Evolutionary conservation across 108 stramenopile genomes (phyloP).

Genomic region (Skeletonema marinoi): DNA sequence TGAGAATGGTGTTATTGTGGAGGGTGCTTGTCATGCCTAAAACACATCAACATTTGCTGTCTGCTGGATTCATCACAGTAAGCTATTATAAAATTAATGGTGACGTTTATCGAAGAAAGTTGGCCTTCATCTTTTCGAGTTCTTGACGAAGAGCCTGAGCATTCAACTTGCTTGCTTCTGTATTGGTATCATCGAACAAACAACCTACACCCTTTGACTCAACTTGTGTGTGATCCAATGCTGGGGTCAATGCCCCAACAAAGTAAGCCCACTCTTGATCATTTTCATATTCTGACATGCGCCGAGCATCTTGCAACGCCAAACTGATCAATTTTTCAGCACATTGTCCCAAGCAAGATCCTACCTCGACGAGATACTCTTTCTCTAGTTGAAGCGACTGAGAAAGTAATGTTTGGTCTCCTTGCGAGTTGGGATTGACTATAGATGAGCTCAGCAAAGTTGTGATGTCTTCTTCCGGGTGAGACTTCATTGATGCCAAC

Average conservation of each 20-base stretch:
- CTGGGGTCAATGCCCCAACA: conserved; percentile 27
- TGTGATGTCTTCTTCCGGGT: conserved; percentile 37
- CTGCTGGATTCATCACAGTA: not conserved
- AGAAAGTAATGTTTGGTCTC: not conserved
- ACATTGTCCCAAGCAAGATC: conserved; percentile 19
- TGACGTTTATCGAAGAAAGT: not conserved
- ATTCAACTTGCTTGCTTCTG: not conserved
- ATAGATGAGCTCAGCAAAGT: conserved; percentile 31
- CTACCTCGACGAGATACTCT: conserved; percentile 23
- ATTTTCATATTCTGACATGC: conserved; percentile 10
- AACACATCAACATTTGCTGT: no score
- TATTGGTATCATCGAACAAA: not conserved
- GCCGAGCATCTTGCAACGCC: conserved; percentile 36
- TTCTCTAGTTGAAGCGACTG: conserved; percentile 18
- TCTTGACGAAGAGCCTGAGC: not conserved
- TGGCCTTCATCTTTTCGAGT: not conserved
- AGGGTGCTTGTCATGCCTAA: not conserved
- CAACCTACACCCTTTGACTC: conserved; percentile 21
- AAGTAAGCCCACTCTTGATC: conserved; percentile 32
- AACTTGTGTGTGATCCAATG: conserved; percentile 40
- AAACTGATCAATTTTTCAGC: conserved; percentile 38
- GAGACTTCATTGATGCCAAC: conserved; percentile 17
- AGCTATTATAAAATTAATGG: conserved; percentile 1
- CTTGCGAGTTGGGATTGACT: not conserved
- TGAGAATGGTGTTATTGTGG: not conserved